Evolutionary conservation across 192 early-diverging fungal species (phyloP), one percentile per base, ranked within the genome.

Genomic region (Coemansia sp.): DNA sequence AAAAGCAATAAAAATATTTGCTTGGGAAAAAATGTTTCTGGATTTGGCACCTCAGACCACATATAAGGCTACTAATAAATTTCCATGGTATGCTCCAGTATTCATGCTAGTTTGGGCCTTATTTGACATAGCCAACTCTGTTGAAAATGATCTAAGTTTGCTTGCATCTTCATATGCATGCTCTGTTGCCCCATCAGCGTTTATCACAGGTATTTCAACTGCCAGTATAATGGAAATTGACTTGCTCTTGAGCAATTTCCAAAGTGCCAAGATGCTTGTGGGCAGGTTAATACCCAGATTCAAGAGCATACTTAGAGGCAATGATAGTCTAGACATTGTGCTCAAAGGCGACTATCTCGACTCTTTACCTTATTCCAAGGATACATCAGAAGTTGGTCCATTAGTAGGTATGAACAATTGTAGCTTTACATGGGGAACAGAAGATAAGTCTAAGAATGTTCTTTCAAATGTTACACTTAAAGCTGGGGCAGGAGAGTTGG

Each of bases 401-500:
- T 65, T 66, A 44, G 67, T 78, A 24, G 16, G 11, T 1, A 51
- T 82, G 54, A 40, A 68, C 2, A n/a, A 10, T 11, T 77, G 71
- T 61, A 64, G 59, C 22, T 82, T 82, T 62, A 60, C 57, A 13
- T 52, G 71, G 57, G 66, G 49, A 22, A 63, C 40, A 15, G 60
- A 42, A 7, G 15, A 57, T 10, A 13, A 27, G 3, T 2, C 42
- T 13, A 49, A 59, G 22, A 60, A 59, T 6, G 63, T 73, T n/a
- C 57, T 78, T 3, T 20, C 64, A 7, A 55, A 71, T 41, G 47
- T 74, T 5, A 44, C 70, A 1, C 51, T 83, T 11, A 49, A 31
- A 6, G 65, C 54, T 3, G 31, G 22, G 2, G 63, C 71, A 12
- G 86, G 88, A 3, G 69, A 70, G 54, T 74, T 92, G 10, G 82